phyloP scores from a whole-genome alignment of 192 early-diverging fungal genomes.

The Umbelopsis vinacea region DNA sequence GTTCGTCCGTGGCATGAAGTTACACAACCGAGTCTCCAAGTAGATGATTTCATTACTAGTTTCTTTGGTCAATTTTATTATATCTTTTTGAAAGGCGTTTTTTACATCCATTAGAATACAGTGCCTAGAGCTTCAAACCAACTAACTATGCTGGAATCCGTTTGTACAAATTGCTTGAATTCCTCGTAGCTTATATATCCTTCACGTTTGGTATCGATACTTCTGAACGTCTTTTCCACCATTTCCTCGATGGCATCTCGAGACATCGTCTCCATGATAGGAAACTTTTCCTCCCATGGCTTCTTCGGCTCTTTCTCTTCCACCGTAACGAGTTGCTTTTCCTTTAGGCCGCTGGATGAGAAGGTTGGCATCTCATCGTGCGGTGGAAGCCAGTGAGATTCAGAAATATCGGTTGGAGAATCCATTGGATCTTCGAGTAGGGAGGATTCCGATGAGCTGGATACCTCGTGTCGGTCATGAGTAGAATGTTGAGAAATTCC shows the following conservation, averaged over 20 bases:
- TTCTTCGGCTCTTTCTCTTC: slow-evolving; percentile 25
- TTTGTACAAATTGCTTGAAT: slow-evolving; percentile 78
- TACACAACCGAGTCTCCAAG: slow-evolving; percentile 12
- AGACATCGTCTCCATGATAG: slow-evolving; percentile 91
- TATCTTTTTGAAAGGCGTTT: not conserved
- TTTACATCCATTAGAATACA: slow-evolving; percentile 65
- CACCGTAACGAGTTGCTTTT: slow-evolving; percentile 6
- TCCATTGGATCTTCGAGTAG: not conserved
- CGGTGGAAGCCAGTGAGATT: slow-evolving; percentile 9
- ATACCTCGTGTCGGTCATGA: not conserved
- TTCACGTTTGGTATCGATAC: slow-evolving; percentile 57
- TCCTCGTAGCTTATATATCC: slow-evolving; percentile 79
- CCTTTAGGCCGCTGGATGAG: not conserved
- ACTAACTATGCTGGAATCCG: slow-evolving; percentile 79
- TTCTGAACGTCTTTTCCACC: slow-evolving; percentile 85
- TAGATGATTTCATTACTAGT: not conserved
- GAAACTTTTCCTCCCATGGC: slow-evolving; percentile 63
- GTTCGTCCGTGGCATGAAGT: not conserved
- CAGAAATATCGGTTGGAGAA: not conserved
- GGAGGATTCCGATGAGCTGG: not conserved
- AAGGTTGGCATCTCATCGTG: not conserved
- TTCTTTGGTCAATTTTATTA: not conserved
- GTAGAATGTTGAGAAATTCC: not conserved
- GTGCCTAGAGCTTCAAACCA: slow-evolving; percentile 94
- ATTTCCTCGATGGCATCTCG: slow-evolving; percentile 94